Base-by-base conservation (phyloP, 441 rosid species). In the Jatropha multifida region DNA sequence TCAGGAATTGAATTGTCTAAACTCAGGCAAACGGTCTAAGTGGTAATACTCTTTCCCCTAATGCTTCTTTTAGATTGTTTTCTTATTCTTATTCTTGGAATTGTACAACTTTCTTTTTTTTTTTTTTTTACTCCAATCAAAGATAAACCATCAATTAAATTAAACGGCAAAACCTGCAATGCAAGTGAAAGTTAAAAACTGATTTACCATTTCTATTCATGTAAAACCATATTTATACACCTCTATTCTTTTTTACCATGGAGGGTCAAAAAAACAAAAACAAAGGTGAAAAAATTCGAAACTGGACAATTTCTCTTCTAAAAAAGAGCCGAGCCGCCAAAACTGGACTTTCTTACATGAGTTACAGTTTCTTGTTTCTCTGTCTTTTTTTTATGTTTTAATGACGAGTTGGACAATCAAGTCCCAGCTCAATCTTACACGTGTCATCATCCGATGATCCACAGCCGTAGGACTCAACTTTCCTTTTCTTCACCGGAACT, bases 401-500 rank as follows among this genome's bases (percentile, higher is more conserved):
- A 40, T 18, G 55, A 74, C 74, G 72, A 68, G 80, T 87, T 44
- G 76, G 55, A 55, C 26, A 80, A 1, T 77, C 86, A 1, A 84
- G 81, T 41, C 87, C 85, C 77, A 87, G 81, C 85, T 82, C 79
- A 32, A 84, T 73, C 74, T 84, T 83, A 76, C 84, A 86, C 84
- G 83, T 72, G 74, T 72, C 85, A 12, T 55, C 78, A 4, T 79
- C 82, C 0, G 73, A 44, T 32, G 79, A 48, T 44, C 80, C 81
- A 14, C 8, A 58, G 0, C 81, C 80, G 32, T 7, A 59, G 3
- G 76, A 79, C 18, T 81, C 87, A 0, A 86, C 44, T 48, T 74
- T 85, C 51, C 94, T 83, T 65, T 90, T 90, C 83, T 90, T 90
- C 68, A 90, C 83, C 2, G 84, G 84, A 0, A 81, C 77, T 0